Base-by-base conservation (phyloP, 345 rosid species). In the Salix caprea region DNA sequence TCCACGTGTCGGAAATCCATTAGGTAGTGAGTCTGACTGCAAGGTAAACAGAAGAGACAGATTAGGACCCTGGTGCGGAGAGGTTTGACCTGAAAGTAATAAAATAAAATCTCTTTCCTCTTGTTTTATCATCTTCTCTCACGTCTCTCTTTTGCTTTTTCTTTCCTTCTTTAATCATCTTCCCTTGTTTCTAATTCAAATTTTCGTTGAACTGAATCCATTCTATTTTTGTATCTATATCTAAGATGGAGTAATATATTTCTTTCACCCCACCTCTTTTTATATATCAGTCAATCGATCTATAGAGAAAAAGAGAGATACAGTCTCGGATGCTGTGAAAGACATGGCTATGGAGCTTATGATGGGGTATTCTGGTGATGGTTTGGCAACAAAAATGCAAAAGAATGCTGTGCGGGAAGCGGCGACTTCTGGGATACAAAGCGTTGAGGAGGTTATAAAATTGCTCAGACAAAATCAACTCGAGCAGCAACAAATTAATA, bases 341-440 rank as follows among this genome's bases (percentile, higher is more conserved):
- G 78, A 67, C 42, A 91, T 91, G 96, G 89, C 96, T 5, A 90
- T 91, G 80, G 88, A 91, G 76, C 83, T 87, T 75, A 86, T 91
- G 88, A 84, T 81, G 89, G 87, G 88, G 19, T 80, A 37, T 76
- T 83, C 82, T n/a, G 82, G 76, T 52, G 85, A 84, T 75, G 50
- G 85, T 56, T 84, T 84, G 64, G 78, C 84, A 0, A 69, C 71
- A 4, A 86, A 81, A 40, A 65, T 82, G 82, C 92, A 91, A 72
- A 92, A 93, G 67, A 82, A 48, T 16, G 88, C 93, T 13, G 79
- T 94, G 4, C 82, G 79, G 21, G 98, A 92, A 65, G 98, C 97
- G 1, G 90, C 96, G 0, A 73, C 93, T 23, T 93, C 92, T 0
- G 97, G 99, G 76, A 88, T 92, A 82, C 89, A 88, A 77, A 89